phyloP scores from a whole-genome alignment of 345 rosid genomes.

The Populus euphratica region DNA sequence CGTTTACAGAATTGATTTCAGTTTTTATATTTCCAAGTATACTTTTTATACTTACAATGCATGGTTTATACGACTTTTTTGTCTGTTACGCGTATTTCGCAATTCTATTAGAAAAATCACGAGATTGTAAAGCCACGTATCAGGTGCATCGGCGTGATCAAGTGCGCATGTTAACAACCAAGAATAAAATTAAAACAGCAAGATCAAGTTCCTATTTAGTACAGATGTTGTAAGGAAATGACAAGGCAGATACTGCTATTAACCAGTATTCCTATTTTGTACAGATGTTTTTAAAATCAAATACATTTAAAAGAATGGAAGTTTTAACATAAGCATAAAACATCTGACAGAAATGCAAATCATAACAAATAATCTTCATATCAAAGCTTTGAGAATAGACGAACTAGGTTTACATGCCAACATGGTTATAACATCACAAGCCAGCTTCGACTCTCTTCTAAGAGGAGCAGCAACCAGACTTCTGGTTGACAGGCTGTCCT shows the following conservation, averaged over 20 bases:
- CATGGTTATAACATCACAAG: conserved; percentile 17
- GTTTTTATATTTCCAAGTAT: too few species aligned
- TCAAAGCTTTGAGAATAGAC: conserved; percentile 23
- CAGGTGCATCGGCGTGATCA: too few species aligned
- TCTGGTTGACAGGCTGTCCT: conserved; percentile 70
- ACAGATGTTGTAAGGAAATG: too few species aligned
- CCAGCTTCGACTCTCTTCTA: conserved; percentile 18
- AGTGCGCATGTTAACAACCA: too few species aligned
- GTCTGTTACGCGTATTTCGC: too few species aligned
- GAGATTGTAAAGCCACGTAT: too few species aligned
- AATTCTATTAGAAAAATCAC: too few species aligned
- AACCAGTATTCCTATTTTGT: conserved; percentile 49
- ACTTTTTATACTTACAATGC: too few species aligned
- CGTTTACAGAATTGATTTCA: too few species aligned
- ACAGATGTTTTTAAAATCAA: conserved; percentile 40
- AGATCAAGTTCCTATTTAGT: too few species aligned
- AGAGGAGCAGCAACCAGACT: conserved; percentile 69
- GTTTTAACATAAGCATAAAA: conserved; percentile 20
- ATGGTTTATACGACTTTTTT: too few species aligned
- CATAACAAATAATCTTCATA: conserved; percentile 26
- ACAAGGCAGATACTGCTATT: conserved; percentile 22
- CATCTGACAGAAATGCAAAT: conserved; percentile 22
- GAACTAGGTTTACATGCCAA: conserved; percentile 48
- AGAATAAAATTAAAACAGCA: too few species aligned
- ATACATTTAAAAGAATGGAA: conserved; percentile 55